phyloP scores from a whole-genome alignment of 768 basidiomycete genomes.

The Naematelia encephala region DNA sequence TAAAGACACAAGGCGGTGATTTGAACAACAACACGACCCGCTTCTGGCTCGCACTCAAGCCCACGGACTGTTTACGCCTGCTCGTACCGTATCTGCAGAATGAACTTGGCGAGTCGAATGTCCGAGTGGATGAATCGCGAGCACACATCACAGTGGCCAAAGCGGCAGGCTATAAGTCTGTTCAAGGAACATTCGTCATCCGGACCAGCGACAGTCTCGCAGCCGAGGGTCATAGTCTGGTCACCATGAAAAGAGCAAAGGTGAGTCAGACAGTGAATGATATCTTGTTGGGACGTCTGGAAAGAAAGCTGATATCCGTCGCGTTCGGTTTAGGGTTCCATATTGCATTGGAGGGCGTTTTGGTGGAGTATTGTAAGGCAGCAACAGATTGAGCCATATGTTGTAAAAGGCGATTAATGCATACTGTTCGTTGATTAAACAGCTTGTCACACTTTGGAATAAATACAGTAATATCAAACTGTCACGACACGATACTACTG shows the following conservation, averaged over 20 bases:
- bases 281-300: no score
- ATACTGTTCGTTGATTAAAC: no score
- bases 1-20: slow-evolving; percentile 40
- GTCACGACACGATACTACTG: no score
- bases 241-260: slow-evolving; percentile 31
- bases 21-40: slow-evolving; percentile 36
- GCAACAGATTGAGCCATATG: slow-evolving; percentile 33
- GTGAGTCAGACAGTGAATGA: slow-evolving; percentile 19
- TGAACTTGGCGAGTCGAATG: slow-evolving; percentile 27
- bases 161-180: slow-evolving; percentile 27
- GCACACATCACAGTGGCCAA: slow-evolving; percentile 23
- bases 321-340: slow-evolving; percentile 32
- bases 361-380: slow-evolving; percentile 44
- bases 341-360: slow-evolving; percentile 43
- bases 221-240: slow-evolving; percentile 22
- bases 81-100: slow-evolving; percentile 19
- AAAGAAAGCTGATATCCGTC: no score
- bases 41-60: slow-evolving; percentile 35
- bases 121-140: slow-evolving; percentile 2
- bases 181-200: slow-evolving; percentile 26
- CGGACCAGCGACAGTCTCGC: slow-evolving; percentile 20
- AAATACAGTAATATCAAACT: no score
- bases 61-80: slow-evolving; percentile 20
- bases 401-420: slow-evolving; percentile 31
- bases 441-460: no score